Evolutionary conservation across 225 moss, liverwort and hornwort species (phyloP).

Genomic region (Pseudisothecium myosuroides): DNA sequence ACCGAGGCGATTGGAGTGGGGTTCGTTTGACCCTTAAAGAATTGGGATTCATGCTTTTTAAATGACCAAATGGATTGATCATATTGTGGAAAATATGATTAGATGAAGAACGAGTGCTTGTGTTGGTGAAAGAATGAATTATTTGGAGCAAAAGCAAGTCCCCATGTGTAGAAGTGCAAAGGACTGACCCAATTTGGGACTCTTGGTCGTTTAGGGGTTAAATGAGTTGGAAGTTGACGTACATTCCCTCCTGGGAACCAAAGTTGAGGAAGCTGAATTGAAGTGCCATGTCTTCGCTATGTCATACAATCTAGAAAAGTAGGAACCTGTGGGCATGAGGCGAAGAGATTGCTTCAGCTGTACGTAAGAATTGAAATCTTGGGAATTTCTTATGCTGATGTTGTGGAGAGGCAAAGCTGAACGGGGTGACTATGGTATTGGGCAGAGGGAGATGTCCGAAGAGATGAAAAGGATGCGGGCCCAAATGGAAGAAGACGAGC

Average conservation of each 20-base stretch:
- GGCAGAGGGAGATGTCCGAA: constrained; percentile 86
- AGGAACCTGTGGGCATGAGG: background rate
- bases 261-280: background rate
- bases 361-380: background rate
- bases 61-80: background rate
- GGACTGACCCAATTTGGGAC: background rate
- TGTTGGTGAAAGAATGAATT: background rate
- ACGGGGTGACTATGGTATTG: background rate
- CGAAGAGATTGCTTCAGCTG: background rate
- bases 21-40: background rate
- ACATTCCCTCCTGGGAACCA: background rate
- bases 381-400: background rate
- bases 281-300: background rate
- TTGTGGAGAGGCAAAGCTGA: background rate
- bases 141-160: background rate
- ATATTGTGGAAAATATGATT: background rate
- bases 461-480: constrained; percentile 95
- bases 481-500: constrained; percentile 97
- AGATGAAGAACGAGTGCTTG: background rate
- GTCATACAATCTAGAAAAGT: background rate
- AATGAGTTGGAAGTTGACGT: background rate
- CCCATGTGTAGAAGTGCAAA: background rate
- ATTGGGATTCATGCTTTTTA: background rate
- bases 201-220: background rate
- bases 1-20: background rate